A percentile compares a stretch with the other conserved stretches of the same genome.
phyloP scores from a whole-genome alignment of 768 basidiomycete species.

The Trametes punicea region DNA sequence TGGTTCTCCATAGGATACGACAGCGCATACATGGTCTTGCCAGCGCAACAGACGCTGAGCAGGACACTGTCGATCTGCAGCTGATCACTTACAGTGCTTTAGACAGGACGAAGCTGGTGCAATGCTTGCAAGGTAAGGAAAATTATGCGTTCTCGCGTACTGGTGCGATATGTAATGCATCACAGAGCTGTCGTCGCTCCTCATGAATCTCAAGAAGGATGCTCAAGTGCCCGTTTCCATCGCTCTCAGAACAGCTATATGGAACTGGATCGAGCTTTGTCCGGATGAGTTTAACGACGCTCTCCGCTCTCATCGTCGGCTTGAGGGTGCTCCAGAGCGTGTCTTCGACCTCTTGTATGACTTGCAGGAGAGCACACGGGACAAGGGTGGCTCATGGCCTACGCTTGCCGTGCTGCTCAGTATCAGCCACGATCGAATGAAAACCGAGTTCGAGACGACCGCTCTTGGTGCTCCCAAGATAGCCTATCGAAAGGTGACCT shows the following conservation, averaged over 20 bases:
- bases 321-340: conserved; percentile 83
- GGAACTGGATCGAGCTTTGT: conserved; percentile 87
- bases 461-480: conserved; percentile 30
- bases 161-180: background rate
- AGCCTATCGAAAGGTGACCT: conserved; percentile 21
- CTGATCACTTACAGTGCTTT: conserved; percentile 77
- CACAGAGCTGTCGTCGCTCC: conserved; percentile 72
- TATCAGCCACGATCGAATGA: conserved; percentile 70
- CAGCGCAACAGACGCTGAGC: conserved; percentile 44
- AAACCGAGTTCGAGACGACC: conserved; percentile 49
- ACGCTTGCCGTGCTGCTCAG: conserved; percentile 71
- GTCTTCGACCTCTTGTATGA: conserved; percentile 78
- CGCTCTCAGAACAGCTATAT: conserved; percentile 73
- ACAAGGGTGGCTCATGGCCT: conserved; percentile 66
- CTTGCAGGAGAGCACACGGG: conserved; percentile 36
- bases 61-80: conserved; percentile 72
- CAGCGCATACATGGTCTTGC: conserved; percentile 68
- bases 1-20: conserved; percentile 69
- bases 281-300: conserved; percentile 76
- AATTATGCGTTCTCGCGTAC: background rate
- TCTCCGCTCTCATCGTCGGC: conserved; percentile 53
- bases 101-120: conserved; percentile 63
- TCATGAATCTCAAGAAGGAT: conserved; percentile 78
- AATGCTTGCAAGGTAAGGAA: conserved; percentile 63
- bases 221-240: conserved; percentile 69